A percentile compares a stretch with the other conserved stretches of the same genome.
Evolutionary conservation across 768 basidiomycete species (phyloP).

Genomic region (Hirschioporus abietinus): DNA sequence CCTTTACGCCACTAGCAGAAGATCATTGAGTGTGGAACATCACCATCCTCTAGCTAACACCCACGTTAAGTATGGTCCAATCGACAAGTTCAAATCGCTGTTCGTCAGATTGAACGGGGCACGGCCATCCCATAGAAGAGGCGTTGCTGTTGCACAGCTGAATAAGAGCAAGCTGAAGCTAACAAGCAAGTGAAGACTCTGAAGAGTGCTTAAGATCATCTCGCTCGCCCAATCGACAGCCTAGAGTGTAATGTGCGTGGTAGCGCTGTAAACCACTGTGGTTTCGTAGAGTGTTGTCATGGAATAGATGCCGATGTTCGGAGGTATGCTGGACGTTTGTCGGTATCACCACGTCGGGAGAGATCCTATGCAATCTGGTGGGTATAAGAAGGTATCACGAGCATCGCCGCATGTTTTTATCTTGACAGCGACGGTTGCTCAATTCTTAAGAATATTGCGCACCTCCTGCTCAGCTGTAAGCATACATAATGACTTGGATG

Average conservation of each 20-base stretch:
- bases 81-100: slow-evolving; percentile 40
- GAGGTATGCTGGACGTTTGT: slow-evolving; percentile 21
- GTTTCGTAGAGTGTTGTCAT: background rate
- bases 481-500: background rate
- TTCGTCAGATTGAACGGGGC: slow-evolving; percentile 38
- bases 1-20: slow-evolving; percentile 47
- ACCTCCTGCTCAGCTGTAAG: background rate
- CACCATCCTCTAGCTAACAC: slow-evolving; percentile 15
- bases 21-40: background rate
- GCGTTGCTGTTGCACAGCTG: slow-evolving; percentile 19
- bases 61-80: slow-evolving; percentile 52
- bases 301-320: slow-evolving; percentile 6
- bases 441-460: no score
- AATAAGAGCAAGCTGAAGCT: slow-evolving; percentile 3
- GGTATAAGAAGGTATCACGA: background rate
- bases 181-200: background rate
- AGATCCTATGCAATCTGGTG: background rate
- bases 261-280: background rate
- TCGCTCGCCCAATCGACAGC: no score
- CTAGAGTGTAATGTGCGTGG: no score
- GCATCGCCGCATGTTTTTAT: background rate
- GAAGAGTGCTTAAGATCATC: background rate
- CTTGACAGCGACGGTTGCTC: no score
- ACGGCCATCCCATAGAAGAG: slow-evolving; percentile 50
- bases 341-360: slow-evolving; percentile 17